A percentile compares a stretch with the other conserved stretches of the same genome.
These are phyloP conservation scores for Meyerozyma carpophila DNA, from an alignment of 1,139 yeast genomes.

Conservation along the genomic window DNA sequence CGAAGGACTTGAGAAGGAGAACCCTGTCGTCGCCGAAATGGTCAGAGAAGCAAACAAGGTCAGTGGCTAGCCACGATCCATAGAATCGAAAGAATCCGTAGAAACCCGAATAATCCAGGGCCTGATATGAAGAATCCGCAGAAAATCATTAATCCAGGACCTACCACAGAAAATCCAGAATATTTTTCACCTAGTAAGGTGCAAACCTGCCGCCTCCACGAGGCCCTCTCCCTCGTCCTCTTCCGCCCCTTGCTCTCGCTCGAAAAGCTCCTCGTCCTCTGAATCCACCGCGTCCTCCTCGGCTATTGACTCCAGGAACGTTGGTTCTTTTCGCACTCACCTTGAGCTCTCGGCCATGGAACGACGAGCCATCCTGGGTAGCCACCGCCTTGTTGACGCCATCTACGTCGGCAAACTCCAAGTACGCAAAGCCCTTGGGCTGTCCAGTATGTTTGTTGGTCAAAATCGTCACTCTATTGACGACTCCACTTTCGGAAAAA, in stretches of 20 bases:
- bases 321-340: constrained; percentile 78
- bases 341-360: constrained; percentile 65
- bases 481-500: constrained; percentile 69
- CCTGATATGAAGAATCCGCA: too few species aligned
- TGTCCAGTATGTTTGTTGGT: constrained; percentile 67
- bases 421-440: constrained; percentile 83
- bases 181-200: background rate
- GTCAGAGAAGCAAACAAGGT: background rate
- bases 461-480: constrained; percentile 79
- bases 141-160: too few species aligned
- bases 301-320: constrained; percentile 50
- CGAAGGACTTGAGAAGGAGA: constrained; percentile 30
- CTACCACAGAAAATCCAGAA: too few species aligned
- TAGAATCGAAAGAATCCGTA: too few species aligned
- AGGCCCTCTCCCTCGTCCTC: constrained; percentile 13
- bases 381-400: constrained; percentile 62
- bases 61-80: background rate
- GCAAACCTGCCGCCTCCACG: constrained; percentile 11
- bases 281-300: constrained; percentile 36
- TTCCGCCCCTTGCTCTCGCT: constrained; percentile 10
- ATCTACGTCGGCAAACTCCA: constrained; percentile 66
- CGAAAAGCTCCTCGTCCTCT: constrained; percentile 18
- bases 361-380: constrained; percentile 54
- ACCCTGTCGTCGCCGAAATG: background rate
- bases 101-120: too few species aligned